Base-by-base conservation (phyloP, 2,329 filamentous ascomycete species). In the Pseudogymnoascus sp. region DNA sequence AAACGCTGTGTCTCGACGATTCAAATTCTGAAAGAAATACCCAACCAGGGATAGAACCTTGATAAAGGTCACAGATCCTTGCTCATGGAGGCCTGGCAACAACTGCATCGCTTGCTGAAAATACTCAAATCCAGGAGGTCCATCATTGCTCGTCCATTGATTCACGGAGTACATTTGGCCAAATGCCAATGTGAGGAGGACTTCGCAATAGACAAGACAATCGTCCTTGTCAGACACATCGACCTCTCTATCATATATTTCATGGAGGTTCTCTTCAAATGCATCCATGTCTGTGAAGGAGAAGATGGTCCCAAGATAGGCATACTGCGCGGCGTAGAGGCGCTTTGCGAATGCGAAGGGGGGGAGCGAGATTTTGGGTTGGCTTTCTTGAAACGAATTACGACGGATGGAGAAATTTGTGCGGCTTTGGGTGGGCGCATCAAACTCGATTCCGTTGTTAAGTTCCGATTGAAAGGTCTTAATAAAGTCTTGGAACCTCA, bases 131-230 rank as follows among this genome's bases (percentile, higher is more conserved):
- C 81, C 81, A 0, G 81, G 81, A 0, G 81, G 81, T 0, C 80
- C 79, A 39, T 79, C 76, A 65, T 75, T 76, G 50, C 76, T 76
- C 0, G 78, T 77, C 78, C 78, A 81, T 60, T 82, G 79, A 64
- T 84, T 84, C 57, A 84, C 75, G 2, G 79, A 82, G 66, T 84
- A 84, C 65, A 83, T 75, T 63, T 82, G 77, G 0, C 81, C 81
- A 65, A 81, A 82, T 0, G 81, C 80, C 8, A 84, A 72, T 4
- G 83, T 77, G 38, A 82, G 70, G 2, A 84, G 71, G 3, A 81
- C 71, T 59, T 84, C 80, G 61, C 80, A 79, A 63, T 80, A 80
- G 0, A 72, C 70, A 0, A 84, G 74, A 59, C 80, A 81, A 2
- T 75, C 74, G 33, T 81, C 76, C 18, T 72, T 72, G 58, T 81